Conservation (phyloP, 768 basidiomycete genomes). For the Coprinellus aureogranulatus region DNA sequence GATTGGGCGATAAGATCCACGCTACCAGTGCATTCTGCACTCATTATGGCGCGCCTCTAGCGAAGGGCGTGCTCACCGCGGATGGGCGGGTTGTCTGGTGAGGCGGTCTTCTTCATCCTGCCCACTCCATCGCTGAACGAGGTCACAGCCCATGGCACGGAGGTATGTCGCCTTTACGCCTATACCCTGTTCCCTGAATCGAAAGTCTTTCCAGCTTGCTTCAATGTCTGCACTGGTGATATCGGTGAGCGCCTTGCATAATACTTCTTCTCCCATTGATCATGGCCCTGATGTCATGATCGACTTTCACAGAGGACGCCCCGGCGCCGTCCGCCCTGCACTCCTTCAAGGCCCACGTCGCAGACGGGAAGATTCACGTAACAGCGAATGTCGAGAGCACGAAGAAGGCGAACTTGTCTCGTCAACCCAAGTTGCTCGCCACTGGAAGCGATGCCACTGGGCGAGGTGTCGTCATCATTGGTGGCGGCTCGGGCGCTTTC, state of each 20-base stretch:
- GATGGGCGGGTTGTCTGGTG: slow-evolving; percentile 81
- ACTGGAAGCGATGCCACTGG: slow-evolving; percentile 45
- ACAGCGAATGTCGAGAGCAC: slow-evolving; percentile 65
- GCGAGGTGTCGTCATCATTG: slow-evolving; percentile 77
- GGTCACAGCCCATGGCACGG: slow-evolving; percentile 78
- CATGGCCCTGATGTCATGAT: slow-evolving; percentile 10
- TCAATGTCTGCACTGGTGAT: slow-evolving; percentile 81
- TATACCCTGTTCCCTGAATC: neutral
- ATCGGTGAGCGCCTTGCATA: slow-evolving; percentile 50
- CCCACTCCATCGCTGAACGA: neutral
- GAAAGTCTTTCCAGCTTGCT: slow-evolving; percentile 59
- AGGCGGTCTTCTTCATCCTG: slow-evolving; percentile 17
- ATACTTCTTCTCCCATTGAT: neutral
- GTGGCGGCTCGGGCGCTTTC: slow-evolving; percentile 80
- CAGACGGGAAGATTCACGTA: slow-evolving; percentile 74
- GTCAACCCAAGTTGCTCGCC: slow-evolving; percentile 55
- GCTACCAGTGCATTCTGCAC: slow-evolving; percentile 87
- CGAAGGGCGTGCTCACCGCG: slow-evolving; percentile 74
- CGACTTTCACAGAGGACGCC: slow-evolving; percentile 64
- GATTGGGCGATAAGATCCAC: slow-evolving; percentile 69
- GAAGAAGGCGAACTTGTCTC: slow-evolving; percentile 62
- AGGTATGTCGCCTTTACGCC: slow-evolving; percentile 42
- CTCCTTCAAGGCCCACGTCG: slow-evolving; percentile 66
- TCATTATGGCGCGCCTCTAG: slow-evolving; percentile 87
- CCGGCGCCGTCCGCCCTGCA: slow-evolving; percentile 81